Base-by-base conservation (phyloP, 306 rosid species). In the Vicia faba region DNA sequence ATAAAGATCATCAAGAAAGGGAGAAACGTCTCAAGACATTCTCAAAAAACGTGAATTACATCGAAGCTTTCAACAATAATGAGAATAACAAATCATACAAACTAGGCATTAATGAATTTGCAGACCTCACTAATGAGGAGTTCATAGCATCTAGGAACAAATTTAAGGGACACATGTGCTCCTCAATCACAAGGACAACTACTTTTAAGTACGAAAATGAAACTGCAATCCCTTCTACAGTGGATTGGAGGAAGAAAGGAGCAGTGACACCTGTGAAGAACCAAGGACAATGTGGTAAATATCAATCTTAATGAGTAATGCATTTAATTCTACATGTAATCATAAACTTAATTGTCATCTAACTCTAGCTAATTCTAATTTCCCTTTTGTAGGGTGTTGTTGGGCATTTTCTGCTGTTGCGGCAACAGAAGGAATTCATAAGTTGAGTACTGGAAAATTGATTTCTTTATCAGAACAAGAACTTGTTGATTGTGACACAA, bases 361-460 rank as follows among this genome's bases (percentile, higher is more conserved):
- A 62, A 74, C 65, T 15, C 5, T 5, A 1, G 11, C 5, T 15
- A 15, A 5, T 15, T 57, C 16, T 9, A 36, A 26, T 31, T 38
- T 11, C 11, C 12, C 10, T 51, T 64, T 28, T 72, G 64, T 15
- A 79, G 84, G 76, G 9, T 19, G 58, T 51, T 51, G 58, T 51
- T 51, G 58, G 58, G 58, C 58, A 8, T 51, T 51, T 51, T 51
- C 58, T 51, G 58, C 58, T 9, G 58, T 51, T 51, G 58, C 58
- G 0, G 58, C 58, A 10, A 20, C 58, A 7, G 58, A 51, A 51
- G 58, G 58, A 51, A 51, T 51, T 51, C 58, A 51, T 51, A 0
- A 51, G 51, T 12, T 75, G n/a, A 72, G 19, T 5, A 56, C 79
- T 7, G 73, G 81, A 51, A 51, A 51, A 3, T 51, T 51, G 58